Conservation (phyloP, 2,329 filamentous ascomycete genomes). For the Scedosporium dehoogii region DNA sequence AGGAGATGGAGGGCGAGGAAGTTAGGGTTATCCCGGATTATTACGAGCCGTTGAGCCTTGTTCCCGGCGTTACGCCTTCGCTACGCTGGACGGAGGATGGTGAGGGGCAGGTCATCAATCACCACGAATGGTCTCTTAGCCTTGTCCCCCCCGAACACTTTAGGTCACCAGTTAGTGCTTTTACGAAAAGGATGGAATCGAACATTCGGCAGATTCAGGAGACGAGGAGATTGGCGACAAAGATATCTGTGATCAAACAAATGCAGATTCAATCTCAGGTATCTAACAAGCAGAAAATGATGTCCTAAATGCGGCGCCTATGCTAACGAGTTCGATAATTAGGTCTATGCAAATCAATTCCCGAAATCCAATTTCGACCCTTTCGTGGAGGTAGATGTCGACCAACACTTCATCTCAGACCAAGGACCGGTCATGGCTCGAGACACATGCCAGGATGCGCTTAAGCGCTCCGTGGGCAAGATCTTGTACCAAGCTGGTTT, state of each 20-base stretch:
- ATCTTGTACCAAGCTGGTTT: slow-evolving; percentile 95
- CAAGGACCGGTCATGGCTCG: slow-evolving; percentile 81
- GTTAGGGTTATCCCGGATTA: slow-evolving; percentile 86
- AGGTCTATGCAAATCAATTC: slow-evolving; percentile 97
- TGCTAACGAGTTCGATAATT: slow-evolving; percentile 1
- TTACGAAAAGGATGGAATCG: slow-evolving; percentile 72
- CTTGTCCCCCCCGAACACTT: slow-evolving; percentile 70
- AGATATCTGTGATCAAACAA: slow-evolving; percentile 96
- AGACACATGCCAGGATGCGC: slow-evolving; percentile 68
- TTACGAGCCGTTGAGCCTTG: slow-evolving; percentile 76
- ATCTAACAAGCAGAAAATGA: slow-evolving; percentile 17
- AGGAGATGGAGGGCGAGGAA: slow-evolving; percentile 86
- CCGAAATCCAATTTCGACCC: slow-evolving; percentile 89
- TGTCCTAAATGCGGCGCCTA: not conserved
- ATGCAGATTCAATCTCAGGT: slow-evolving; percentile 98
- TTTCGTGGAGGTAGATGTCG: slow-evolving; percentile 77
- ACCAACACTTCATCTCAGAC: slow-evolving; percentile 81
- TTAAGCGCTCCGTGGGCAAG: slow-evolving; percentile 87
- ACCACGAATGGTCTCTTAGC: slow-evolving; percentile 73
- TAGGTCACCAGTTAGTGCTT: slow-evolving; percentile 59
- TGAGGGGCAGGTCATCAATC: slow-evolving; percentile 81
- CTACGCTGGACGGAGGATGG: slow-evolving; percentile 84
- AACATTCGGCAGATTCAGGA: slow-evolving; percentile 96
- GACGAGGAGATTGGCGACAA: slow-evolving; percentile 88
- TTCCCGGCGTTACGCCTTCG: slow-evolving; percentile 72